phyloP scores from a whole-genome alignment of 2,329 filamentous ascomycete species.

The Neopestalotiopsis clavispora region DNA sequence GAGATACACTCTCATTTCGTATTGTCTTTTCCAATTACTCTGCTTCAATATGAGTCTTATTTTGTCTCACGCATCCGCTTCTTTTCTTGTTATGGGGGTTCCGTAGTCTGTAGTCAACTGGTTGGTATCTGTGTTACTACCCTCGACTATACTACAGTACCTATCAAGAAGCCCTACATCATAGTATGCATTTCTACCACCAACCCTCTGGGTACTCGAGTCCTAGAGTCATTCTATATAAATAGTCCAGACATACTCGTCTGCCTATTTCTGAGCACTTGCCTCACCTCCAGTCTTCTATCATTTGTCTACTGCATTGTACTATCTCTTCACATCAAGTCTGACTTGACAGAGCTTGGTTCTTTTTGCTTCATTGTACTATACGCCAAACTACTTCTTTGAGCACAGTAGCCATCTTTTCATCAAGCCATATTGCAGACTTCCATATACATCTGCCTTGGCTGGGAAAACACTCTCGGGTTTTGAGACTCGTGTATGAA shows the following conservation, averaged over 20 bases:
- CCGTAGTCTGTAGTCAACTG: background rate
- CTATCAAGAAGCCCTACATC: background rate
- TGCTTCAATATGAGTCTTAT: background rate
- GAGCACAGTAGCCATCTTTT: background rate
- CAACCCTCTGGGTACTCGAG: background rate
- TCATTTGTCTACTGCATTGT: background rate
- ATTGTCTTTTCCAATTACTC: background rate
- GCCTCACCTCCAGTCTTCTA: background rate
- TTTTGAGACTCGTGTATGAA: conserved; percentile 1
- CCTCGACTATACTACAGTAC: background rate
- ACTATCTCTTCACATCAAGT: background rate
- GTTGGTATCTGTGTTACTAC: background rate
- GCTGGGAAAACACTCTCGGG: background rate
- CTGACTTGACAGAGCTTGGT: background rate
- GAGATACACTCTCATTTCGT: background rate
- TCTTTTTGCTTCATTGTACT: background rate
- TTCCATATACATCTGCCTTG: background rate
- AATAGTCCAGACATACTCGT: background rate
- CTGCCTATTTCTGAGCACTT: background rate
- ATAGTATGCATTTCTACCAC: background rate
- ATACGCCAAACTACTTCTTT: background rate
- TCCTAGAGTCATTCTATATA: background rate
- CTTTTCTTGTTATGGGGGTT: background rate
- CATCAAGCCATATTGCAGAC: background rate
- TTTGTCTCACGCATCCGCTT: background rate